Conservation (phyloP, 2,329 filamentous ascomycete genomes). For the Zasmidium cellare region DNA sequence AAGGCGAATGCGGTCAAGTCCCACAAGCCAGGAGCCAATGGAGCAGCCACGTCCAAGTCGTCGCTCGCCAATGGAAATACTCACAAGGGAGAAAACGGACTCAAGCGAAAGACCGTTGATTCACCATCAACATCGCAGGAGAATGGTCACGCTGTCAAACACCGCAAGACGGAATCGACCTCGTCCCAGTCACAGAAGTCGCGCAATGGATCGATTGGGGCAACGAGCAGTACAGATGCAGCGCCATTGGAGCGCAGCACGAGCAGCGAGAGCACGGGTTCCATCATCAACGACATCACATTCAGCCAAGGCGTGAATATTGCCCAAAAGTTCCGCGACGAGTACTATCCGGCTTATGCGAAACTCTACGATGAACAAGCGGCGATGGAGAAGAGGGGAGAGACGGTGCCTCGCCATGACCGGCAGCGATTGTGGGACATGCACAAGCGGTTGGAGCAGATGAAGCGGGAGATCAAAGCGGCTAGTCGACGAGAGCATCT, state of each 20-base stretch:
- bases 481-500: conserved; percentile 32
- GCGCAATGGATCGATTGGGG: conserved; percentile 22
- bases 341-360: conserved; percentile 59
- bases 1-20: conserved; percentile 18
- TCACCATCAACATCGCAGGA: conserved; percentile 30
- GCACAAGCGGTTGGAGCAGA: conserved; percentile 54
- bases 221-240: conserved; percentile 21
- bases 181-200: conserved; percentile 32
- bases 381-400: conserved; percentile 34
- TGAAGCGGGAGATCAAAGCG: conserved; percentile 58
- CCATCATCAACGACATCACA: conserved; percentile 26
- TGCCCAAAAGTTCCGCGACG: conserved; percentile 54
- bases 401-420: conserved; percentile 40
- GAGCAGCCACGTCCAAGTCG: conserved; percentile 32
- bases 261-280: conserved; percentile 28
- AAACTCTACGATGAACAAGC: conserved; percentile 53
- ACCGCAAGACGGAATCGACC: conserved; percentile 35
- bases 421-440: conserved; percentile 55
- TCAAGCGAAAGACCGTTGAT: conserved; percentile 49
- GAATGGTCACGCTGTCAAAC: conserved; percentile 24
- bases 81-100: conserved; percentile 34
- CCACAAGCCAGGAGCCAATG: conserved; percentile 39
- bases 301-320: conserved; percentile 48
- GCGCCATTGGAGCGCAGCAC: conserved; percentile 14
- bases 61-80: conserved; percentile 14